Conservation (phyloP, 2,329 filamentous ascomycete species). For the Ophiocordyceps robertsii region DNA sequence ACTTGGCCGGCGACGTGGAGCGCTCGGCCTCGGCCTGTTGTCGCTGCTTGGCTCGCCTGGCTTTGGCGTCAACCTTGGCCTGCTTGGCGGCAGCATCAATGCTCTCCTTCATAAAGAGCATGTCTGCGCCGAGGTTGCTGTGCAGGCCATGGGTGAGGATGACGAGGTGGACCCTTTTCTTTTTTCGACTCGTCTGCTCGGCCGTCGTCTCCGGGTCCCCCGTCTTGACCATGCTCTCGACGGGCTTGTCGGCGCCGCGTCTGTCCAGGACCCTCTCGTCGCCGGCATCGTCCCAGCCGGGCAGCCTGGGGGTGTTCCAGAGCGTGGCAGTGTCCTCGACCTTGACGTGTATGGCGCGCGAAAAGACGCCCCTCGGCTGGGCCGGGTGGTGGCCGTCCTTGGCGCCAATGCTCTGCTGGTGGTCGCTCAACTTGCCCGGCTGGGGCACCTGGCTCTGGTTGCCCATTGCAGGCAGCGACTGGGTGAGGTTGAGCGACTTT, state of each 20-base stretch:
- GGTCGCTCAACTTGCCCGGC: constrained; percentile 65
- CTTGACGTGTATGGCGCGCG: constrained; percentile 60
- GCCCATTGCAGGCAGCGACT: constrained; percentile 30
- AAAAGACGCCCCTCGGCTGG: constrained; percentile 68
- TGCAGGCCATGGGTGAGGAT: constrained; percentile 89
- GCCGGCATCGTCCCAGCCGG: constrained; percentile 41
- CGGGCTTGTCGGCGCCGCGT: constrained; percentile 15
- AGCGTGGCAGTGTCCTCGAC: constrained; percentile 81
- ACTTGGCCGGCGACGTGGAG: too few species aligned
- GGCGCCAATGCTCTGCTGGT: constrained; percentile 48
- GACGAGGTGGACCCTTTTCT: constrained; percentile 78
- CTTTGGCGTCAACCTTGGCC: constrained; percentile 55
- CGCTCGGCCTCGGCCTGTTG: constrained; percentile 4
- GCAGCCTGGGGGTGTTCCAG: constrained; percentile 85
- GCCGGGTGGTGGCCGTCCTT: constrained; percentile 46
- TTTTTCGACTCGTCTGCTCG: constrained; percentile 27
- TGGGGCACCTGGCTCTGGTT: constrained; percentile 35
- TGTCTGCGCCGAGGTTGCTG: constrained; percentile 89
- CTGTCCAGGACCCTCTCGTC: constrained; percentile 12
- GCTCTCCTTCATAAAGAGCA: constrained; percentile 94
- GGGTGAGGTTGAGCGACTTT: constrained; percentile 59
- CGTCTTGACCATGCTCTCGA: constrained; percentile 19
- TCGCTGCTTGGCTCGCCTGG: constrained; percentile 39
- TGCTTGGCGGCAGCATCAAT: constrained; percentile 75
- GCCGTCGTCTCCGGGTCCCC: constrained; percentile 14